Evolutionary conservation across 2,329 filamentous ascomycete genomes (phyloP).

Genomic region (Parastagonospora nodorum): DNA sequence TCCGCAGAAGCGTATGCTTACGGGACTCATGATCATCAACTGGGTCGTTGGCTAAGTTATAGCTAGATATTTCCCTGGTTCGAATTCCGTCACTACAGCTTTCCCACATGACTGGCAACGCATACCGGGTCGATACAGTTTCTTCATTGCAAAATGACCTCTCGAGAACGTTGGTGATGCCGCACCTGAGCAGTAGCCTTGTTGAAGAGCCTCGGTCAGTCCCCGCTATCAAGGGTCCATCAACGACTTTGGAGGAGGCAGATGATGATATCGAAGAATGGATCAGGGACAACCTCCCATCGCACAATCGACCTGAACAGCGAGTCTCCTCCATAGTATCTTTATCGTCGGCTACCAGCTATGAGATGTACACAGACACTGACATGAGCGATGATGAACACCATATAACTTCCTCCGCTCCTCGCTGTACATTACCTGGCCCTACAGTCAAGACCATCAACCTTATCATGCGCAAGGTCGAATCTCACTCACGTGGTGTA

Average conservation of each 20-base stretch:
- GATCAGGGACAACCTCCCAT: constrained; percentile 31
- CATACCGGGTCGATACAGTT: too few relatives aligned
- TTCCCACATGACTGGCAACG: background rate
- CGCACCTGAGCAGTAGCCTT: too few relatives aligned
- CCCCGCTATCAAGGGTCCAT: background rate
- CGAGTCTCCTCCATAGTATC: constrained; percentile 33
- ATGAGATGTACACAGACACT: constrained; percentile 36
- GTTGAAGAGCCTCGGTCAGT: background rate
- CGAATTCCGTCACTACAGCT: constrained; percentile 1
- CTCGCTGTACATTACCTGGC: constrained; percentile 12
- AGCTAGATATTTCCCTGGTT: constrained; percentile 9
- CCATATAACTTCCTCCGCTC: constrained; percentile 1
- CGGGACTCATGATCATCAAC: background rate
- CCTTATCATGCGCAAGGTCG: constrained; percentile 35
- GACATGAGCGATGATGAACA: constrained; percentile 32
- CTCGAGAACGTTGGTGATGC: too few relatives aligned
- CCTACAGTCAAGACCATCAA: constrained; percentile 32
- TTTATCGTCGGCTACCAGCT: constrained; percentile 33
- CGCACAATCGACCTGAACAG: constrained; percentile 24
- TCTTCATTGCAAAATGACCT: too few relatives aligned
- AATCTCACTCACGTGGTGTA: constrained; percentile 29
- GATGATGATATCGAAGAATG: constrained; percentile 29
- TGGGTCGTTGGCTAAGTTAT: constrained; percentile 9
- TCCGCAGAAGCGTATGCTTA: constrained; percentile 20
- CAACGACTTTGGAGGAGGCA: constrained; percentile 2